phyloP scores from a whole-genome alignment of 257 asterid species.

The Catharanthus roseus region DNA sequence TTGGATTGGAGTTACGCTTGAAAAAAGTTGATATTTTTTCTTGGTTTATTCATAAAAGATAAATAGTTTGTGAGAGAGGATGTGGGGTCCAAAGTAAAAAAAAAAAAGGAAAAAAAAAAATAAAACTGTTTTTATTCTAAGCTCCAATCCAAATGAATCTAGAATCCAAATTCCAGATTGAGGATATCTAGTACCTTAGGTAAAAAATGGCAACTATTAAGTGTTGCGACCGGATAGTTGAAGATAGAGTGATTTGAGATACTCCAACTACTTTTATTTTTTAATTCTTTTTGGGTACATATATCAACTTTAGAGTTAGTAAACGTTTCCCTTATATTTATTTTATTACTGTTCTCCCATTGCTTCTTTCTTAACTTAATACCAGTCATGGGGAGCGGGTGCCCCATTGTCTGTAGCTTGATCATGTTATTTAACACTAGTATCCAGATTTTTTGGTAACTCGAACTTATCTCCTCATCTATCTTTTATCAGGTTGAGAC shows the following conservation, averaged over 20 bases:
- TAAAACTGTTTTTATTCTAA: no score
- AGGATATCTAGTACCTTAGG: neutral
- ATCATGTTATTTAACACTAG: neutral
- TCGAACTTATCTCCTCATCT: slow-evolving; percentile 5
- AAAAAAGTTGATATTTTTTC: no score
- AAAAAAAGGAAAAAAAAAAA: no score
- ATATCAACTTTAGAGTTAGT: neutral
- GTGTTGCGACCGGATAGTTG: neutral
- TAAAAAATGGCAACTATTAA: neutral
- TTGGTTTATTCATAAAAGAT: no score
- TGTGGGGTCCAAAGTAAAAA: no score
- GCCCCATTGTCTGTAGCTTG: neutral
- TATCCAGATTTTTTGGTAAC: neutral
- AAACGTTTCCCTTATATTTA: neutral
- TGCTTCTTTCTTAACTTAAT: neutral
- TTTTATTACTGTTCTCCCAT: neutral
- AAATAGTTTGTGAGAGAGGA: no score
- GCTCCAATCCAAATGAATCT: no score
- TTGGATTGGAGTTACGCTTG: no score
- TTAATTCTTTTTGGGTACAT: no score
- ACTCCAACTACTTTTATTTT: neutral
- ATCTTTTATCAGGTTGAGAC: slow-evolving; percentile 73
- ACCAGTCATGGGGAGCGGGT: neutral
- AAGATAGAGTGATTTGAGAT: neutral
- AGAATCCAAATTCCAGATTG: slow-evolving; percentile 1